phyloP scores from a whole-genome alignment of 2,329 filamentous ascomycete species.

The Stagonosporopsis tanaceti region DNA sequence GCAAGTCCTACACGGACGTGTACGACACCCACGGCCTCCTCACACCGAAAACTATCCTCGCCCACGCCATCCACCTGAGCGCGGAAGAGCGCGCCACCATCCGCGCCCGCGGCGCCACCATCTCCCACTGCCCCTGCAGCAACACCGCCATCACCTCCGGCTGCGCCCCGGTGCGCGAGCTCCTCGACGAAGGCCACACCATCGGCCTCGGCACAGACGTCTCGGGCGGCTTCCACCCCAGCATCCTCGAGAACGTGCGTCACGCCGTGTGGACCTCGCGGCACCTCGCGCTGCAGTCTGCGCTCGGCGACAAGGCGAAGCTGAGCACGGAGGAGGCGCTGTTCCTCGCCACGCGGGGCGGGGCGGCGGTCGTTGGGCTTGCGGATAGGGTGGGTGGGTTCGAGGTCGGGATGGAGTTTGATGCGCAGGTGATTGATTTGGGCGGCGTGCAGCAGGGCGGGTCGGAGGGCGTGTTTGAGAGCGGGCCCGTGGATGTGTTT shows the following conservation, averaged over 20 bases:
- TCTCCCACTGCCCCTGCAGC: conserved; percentile 86
- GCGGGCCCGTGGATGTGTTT: conserved; percentile 84
- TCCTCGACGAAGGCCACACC: conserved; percentile 77
- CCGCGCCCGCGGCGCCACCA: conserved; percentile 66
- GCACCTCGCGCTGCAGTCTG: conserved; percentile 67
- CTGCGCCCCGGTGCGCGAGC: conserved; percentile 74
- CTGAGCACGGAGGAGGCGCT: conserved; percentile 86
- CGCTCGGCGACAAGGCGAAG: conserved; percentile 59
- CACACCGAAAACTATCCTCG: conserved; percentile 77
- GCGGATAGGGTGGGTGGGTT: conserved; percentile 78
- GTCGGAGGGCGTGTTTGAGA: conserved; percentile 53
- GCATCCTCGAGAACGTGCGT: conserved; percentile 81
- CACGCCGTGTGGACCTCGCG: conserved; percentile 82
- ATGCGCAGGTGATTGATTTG: conserved; percentile 83
- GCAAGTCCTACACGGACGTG: conserved; percentile 73
- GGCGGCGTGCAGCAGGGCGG: conserved; percentile 50
- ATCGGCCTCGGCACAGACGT: conserved; percentile 93
- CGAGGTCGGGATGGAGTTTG: conserved; percentile 86
- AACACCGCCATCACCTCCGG: conserved; percentile 86
- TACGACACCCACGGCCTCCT: conserved; percentile 80
- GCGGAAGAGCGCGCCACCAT: conserved; percentile 73
- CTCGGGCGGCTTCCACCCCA: conserved; percentile 83
- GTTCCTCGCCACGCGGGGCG: conserved; percentile 87
- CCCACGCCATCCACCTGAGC: conserved; percentile 81
- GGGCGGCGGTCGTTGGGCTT: conserved; percentile 81